These are phyloP conservation scores for Trichoderma atrobrunneum DNA, from an alignment of 2,329 filamentous ascomycete genomes.

Conservation along the genomic window DNA sequence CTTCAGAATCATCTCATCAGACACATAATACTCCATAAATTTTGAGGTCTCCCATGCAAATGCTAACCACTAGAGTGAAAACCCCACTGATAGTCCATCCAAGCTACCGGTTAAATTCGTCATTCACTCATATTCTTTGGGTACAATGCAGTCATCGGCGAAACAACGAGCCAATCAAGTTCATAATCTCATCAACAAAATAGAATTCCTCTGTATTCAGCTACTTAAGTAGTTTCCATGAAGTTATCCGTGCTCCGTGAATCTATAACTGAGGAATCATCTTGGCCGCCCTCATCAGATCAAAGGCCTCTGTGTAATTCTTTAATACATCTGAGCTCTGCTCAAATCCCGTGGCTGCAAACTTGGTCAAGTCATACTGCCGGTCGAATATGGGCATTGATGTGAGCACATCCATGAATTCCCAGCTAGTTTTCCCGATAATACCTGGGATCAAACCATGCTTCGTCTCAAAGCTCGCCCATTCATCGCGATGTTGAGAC, in stretches of 20 bases:
- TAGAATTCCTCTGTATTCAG: background rate
- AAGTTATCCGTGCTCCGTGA: background rate
- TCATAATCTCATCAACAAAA: background rate
- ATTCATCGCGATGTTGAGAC: constrained; percentile 6
- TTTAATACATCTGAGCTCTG: background rate
- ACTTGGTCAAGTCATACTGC: constrained; percentile 11
- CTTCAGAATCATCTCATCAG: background rate
- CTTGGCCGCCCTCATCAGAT: background rate
- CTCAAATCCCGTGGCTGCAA: background rate
- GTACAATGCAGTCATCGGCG: background rate
- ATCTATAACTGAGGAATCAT: background rate
- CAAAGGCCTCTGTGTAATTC: constrained; percentile 12
- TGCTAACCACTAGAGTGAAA: background rate
- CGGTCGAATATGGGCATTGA: constrained; percentile 4
- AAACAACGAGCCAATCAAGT: background rate
- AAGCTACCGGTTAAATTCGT: too few species aligned
- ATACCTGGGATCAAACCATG: background rate
- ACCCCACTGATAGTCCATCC: background rate
- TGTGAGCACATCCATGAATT: constrained; percentile 16
- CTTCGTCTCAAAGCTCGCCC: background rate
- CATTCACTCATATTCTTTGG: background rate
- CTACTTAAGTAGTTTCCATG: background rate
- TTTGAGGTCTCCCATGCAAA: background rate
- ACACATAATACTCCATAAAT: background rate
- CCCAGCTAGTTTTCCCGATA: constrained; percentile 6